Evolutionary conservation across 495 filamentous ascomycete genomes (phyloP).

Genomic region (Xylaria castorea): DNA sequence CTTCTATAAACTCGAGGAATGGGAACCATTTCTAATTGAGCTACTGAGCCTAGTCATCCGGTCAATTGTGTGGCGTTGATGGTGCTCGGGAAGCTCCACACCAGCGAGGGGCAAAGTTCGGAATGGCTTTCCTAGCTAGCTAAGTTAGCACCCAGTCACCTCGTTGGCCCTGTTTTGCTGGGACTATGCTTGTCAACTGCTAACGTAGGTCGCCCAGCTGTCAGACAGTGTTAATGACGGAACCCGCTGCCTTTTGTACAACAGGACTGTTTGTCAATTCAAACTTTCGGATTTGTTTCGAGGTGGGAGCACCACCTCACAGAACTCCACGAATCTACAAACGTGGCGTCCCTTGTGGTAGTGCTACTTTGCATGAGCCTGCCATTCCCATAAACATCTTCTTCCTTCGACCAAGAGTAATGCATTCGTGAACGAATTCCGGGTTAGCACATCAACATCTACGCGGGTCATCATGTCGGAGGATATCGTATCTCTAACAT

Average conservation of each 20-base stretch:
- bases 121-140: not conserved
- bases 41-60: slow-evolving; percentile 21
- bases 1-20: not conserved
- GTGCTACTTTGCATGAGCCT: not conserved
- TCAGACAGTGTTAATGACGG: slow-evolving; percentile 1
- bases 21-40: not conserved
- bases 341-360: slow-evolving; percentile 4
- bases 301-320: slow-evolving; percentile 5
- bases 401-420: slow-evolving; percentile 6
- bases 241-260: not conserved
- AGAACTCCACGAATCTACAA: not conserved
- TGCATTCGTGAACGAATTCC: slow-evolving; percentile 14
- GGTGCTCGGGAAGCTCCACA: not conserved
- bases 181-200: not conserved
- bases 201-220: not conserved
- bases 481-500: slow-evolving; percentile 74
- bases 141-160: not conserved
- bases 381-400: not conserved
- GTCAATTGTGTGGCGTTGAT: slow-evolving; percentile 8
- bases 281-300: not conserved
- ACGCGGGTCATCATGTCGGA: slow-evolving; percentile 55
- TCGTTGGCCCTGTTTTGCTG: too few relatives aligned
- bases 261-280: not conserved
- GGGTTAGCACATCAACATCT: not conserved
- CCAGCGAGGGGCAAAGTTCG: not conserved